Evolutionary conservation across 176 grass and related monocot genomes (phyloP), one percentile per base, ranked within the genome.

Genomic region (Aegilops longissima): DNA sequence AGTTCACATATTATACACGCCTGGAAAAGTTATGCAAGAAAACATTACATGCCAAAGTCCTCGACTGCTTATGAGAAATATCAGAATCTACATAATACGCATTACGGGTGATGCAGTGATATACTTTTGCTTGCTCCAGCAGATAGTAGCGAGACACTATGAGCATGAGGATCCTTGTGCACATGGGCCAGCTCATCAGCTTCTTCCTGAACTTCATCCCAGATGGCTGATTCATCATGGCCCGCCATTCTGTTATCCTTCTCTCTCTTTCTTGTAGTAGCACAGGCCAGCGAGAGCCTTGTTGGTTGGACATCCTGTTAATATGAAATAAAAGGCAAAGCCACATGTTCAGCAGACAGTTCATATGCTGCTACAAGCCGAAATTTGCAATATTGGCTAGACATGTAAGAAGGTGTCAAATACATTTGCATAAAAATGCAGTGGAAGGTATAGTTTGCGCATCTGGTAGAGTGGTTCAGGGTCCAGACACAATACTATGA

Each of bases 201-300:
- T 75, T 95, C 88, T 85, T 89, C 90, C 13, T 69, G 36, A 82
- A 81, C 77, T 75, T 81, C 76, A 81, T 85, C 89, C 83, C 83
- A 86, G 62, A 72, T 75, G 44, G 83, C 61, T 79, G 83, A 74
- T 84, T 85, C 81, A 72, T 63, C 66, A 3, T 76, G 80, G 9
- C 65, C 70, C n/a, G 63, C 81, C 58, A 76, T 82, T 87, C 68
- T 82, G 63, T 24, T 77, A 79, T 14, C 25, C 49, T 49, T 78
- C 70, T 83, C 71, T 82, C 58, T 75, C 31, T 74, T 34, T 61
- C 51, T 67, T 74, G 77, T 59, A 67, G 74, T 63, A 64, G 75
- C 69, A 77, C 33, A 80, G 24, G 85, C 78, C 52, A 85, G 79
- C 18, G 38, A 90, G 59, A 72, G 25, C 66, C 85, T 81, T 80